A percentile compares a stretch with the other conserved stretches of the same genome.
Evolutionary conservation across 441 rosid genomes (phyloP).

Genomic region (Breynia disticha): DNA sequence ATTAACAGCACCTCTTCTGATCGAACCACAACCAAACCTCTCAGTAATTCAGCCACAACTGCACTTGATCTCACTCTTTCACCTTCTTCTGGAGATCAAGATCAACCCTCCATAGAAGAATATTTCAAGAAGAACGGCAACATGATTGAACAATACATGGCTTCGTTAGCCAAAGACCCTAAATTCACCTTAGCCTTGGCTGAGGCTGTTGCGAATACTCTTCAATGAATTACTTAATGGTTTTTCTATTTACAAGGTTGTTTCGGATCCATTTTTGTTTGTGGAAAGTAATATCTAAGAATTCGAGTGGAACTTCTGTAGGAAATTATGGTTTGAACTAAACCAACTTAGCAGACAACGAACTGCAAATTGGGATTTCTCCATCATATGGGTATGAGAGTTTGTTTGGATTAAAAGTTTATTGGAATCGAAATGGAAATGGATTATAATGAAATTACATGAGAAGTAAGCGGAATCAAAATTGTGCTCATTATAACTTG

Average conservation of each 20-base stretch:
- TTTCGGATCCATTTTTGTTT: not conserved
- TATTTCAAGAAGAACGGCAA: not conserved
- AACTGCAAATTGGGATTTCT: too few relatives aligned
- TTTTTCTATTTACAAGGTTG: too few relatives aligned
- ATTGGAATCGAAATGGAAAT: too few relatives aligned
- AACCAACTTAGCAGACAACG: too few relatives aligned
- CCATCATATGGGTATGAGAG: too few relatives aligned
- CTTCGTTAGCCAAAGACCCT: conserved; percentile 73
- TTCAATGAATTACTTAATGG: conserved; percentile 20
- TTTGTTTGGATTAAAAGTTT: too few relatives aligned
- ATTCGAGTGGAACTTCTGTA: too few relatives aligned
- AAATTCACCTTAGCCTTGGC: conserved; percentile 73
- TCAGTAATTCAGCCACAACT: not conserved
- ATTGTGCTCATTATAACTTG: too few relatives aligned
- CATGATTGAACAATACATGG: conserved; percentile 60
- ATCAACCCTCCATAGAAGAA: conserved; percentile 2
- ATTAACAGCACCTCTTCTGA: not conserved
- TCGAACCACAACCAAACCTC: conserved; percentile 2
- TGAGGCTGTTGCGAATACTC: conserved; percentile 63
- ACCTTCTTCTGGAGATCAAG: not conserved
- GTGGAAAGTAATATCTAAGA: too few relatives aligned
- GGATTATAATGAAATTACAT: too few relatives aligned
- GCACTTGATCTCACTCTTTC: conserved; percentile 33
- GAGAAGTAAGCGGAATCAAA: too few relatives aligned
- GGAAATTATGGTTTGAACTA: too few relatives aligned